These are phyloP conservation scores for Fusarium acutatum DNA, from an alignment of 2,329 filamentous ascomycete genomes.

Conservation along the genomic window DNA sequence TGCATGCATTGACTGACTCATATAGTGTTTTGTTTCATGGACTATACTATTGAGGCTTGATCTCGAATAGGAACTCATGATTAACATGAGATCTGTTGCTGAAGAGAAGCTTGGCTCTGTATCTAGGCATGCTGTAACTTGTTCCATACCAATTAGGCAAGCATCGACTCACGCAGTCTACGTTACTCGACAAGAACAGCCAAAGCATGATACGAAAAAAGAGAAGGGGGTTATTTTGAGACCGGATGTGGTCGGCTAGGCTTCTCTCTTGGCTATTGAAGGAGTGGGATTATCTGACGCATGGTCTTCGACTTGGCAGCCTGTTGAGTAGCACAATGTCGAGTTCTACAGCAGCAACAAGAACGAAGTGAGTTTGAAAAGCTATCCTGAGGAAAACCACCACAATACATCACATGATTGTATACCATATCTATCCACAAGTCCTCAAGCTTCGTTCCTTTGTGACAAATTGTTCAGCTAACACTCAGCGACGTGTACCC, in stretches of 20 bases:
- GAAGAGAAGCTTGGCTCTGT: background rate
- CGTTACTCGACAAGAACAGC: background rate
- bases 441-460: no score
- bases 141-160: background rate
- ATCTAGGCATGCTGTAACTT: background rate
- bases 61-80: background rate
- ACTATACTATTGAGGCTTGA: no score
- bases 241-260: no score
- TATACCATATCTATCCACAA: no score
- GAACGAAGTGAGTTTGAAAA: no score
- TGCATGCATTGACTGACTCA: conserved; percentile 26
- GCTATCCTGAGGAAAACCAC: no score
- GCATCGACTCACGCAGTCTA: background rate
- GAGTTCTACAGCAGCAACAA: fast-evolving
- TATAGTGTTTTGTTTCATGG: conserved; percentile 4
- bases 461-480: no score
- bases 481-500: no score
- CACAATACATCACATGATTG: no score
- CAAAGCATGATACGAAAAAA: background rate
- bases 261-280: background rate
- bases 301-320: background rate
- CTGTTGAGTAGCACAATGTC: background rate
- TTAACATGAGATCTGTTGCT: fast-evolving
- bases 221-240: fast-evolving
- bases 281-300: background rate